Conservation (phyloP, 208 protist species). For the Acanthamoeba lenticulata region DNA sequence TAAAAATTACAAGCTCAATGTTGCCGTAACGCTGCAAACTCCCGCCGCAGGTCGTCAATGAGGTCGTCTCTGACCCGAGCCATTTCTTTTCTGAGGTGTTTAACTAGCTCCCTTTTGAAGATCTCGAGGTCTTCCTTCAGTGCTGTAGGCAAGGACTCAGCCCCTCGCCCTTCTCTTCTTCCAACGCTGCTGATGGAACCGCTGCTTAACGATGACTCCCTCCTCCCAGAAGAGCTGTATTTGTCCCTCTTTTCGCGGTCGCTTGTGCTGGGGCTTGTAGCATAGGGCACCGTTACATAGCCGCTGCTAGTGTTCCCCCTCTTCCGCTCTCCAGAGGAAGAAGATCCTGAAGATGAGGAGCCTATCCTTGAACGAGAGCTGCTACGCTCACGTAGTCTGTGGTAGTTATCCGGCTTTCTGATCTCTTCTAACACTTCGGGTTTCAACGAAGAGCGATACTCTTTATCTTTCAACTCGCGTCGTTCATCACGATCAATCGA, state of each 20-base stretch:
- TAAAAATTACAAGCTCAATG: too few relatives aligned
- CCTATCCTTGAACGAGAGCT: neutral
- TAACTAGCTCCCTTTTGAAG: constrained; percentile 3
- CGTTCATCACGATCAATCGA: too few relatives aligned
- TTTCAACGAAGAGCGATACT: neutral
- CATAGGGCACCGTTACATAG: neutral
- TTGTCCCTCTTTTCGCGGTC: neutral
- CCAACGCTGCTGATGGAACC: neutral
- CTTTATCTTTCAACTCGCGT: constrained; percentile 5
- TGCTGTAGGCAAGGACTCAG: neutral
- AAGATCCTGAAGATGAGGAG: neutral
- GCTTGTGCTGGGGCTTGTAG: neutral
- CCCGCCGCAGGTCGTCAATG: neutral
- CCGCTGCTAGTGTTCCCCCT: neutral
- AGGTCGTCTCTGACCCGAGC: neutral
- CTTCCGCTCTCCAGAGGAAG: neutral
- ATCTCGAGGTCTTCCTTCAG: constrained; percentile 31
- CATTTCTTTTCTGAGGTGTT: constrained; percentile 28
- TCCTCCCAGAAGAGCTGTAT: neutral
- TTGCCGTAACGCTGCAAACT: neutral
- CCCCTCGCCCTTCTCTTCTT: neutral
- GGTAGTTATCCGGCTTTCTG: neutral
- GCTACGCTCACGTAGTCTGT: neutral
- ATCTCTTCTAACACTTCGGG: constrained; percentile 1
- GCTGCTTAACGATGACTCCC: neutral